Evolutionary conservation across 2,329 filamentous ascomycete genomes (phyloP), one percentile per base, ranked within the genome.

Genomic region (Fusarium nematophilum): DNA sequence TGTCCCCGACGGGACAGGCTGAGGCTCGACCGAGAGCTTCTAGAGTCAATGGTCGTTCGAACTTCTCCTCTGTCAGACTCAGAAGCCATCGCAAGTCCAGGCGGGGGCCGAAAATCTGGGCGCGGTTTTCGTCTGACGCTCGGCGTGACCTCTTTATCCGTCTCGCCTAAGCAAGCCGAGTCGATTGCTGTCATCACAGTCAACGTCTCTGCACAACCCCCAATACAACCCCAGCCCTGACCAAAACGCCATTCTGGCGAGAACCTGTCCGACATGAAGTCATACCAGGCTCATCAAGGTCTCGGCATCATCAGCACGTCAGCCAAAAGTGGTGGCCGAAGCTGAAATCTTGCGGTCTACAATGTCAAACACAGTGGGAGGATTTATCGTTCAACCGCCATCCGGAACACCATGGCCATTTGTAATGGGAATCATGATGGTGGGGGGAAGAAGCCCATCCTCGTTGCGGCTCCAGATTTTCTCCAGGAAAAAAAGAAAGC

Each of bases 401-500:
- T 23, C 37, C n/a, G 25, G 38, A 27, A n/a, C 39, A 17, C 37
- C 21, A 43, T 15, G 47, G 13, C 9, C 29, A 31, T 37, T 37
- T 53, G 36, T 42, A 27, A 44, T 25, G 21, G 38, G 34, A 40
- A 50, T 48, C 13, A 23, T 14, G 17, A 18, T 37, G 30, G 56
- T 47, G 60, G 60, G 44, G 56, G 42, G 27, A 8, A 21, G n/a
- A 36, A 40, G n/a, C 21, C 18, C 25, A 15, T 21, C 44, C 33
- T 48, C 11, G 9, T 18, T 64, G 60, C 59, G 59, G 59, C 59
- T 63, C 59, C 30, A 38, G 56, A 64, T 39, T 50, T 44, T 61
- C 60, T 51, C 60, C 59, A 48, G 60, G 60, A 57, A 8, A 30
- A 11, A n/a, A 58, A 64, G 53, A 61, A 53, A 50, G 40, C 59